Conservation (phyloP, 2,329 filamentous ascomycete species). For the Fusarium nurragi region DNA sequence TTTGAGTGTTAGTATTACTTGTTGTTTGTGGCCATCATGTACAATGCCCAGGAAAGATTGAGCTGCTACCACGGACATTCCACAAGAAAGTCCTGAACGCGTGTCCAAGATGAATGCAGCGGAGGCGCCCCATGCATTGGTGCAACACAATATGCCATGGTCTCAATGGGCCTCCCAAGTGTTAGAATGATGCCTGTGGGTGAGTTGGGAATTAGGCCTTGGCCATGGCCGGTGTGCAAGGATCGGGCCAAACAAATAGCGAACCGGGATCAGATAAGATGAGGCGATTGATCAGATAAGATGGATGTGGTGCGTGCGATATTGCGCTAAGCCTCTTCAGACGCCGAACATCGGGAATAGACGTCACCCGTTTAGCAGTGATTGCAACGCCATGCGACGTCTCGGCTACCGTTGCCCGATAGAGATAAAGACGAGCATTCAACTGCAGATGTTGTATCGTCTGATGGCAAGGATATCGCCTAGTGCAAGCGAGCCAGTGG, state of each 20-base stretch:
- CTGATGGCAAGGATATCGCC: not conserved
- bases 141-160: not conserved
- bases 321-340: slow-evolving; percentile 2
- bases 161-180: not conserved
- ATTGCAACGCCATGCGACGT: not conserved
- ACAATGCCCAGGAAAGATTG: not conserved
- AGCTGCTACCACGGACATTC: not conserved
- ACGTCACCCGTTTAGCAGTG: slow-evolving; percentile 3
- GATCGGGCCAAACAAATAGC: slow-evolving; percentile 2
- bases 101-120: not conserved
- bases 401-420: not conserved
- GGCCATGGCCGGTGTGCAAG: slow-evolving; percentile 7
- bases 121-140: not conserved
- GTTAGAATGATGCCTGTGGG: not conserved
- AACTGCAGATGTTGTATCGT: not conserved
- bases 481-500: slow-evolving; percentile 14
- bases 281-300: slow-evolving; percentile 37
- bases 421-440: not conserved
- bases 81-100: not conserved
- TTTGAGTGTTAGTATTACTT: not conserved
- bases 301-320: slow-evolving; percentile 11
- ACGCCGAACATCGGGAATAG: slow-evolving; percentile 11
- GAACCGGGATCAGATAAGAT: slow-evolving; percentile 37
- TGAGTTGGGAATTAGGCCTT: slow-evolving; percentile 6
- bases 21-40: not conserved